A percentile compares a stretch with the other conserved stretches of the same genome.
Conservation (phyloP, 2,329 filamentous ascomycete species). For the Talaromyces funiculosus region DNA sequence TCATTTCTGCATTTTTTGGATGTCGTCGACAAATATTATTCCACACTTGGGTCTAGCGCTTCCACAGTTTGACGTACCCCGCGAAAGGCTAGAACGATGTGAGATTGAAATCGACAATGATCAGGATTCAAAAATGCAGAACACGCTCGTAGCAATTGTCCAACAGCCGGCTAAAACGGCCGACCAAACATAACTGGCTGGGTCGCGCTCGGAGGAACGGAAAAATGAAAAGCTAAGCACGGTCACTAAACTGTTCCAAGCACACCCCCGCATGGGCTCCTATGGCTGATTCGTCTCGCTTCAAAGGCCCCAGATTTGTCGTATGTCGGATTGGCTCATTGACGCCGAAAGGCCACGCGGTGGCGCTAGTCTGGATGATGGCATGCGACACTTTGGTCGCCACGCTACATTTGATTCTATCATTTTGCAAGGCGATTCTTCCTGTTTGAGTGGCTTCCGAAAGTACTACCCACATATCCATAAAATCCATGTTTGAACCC, state of each 20-base stretch:
- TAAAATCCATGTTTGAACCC: not conserved
- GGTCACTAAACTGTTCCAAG: not conserved
- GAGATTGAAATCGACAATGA: not conserved
- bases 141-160: too few relatives aligned
- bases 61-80: too few relatives aligned
- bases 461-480: not conserved
- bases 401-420: not conserved
- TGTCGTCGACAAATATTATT: too few relatives aligned
- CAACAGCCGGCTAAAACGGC: not conserved
- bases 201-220: not conserved
- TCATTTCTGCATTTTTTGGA: too few relatives aligned
- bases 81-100: not conserved
- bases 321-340: not conserved
- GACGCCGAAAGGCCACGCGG: not conserved
- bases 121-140: too few relatives aligned
- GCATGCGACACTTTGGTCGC: not conserved
- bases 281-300: not conserved
- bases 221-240: constrained; percentile 1
- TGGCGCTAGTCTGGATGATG: not conserved
- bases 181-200: not conserved
- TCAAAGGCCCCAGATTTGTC: not conserved
- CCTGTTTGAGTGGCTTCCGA: not conserved
- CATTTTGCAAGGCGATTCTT: not conserved
- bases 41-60: too few relatives aligned
- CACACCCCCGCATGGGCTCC: not conserved